phyloP scores from a whole-genome alignment of 208 protist species.

The Acanthamoeba triangularis region DNA sequence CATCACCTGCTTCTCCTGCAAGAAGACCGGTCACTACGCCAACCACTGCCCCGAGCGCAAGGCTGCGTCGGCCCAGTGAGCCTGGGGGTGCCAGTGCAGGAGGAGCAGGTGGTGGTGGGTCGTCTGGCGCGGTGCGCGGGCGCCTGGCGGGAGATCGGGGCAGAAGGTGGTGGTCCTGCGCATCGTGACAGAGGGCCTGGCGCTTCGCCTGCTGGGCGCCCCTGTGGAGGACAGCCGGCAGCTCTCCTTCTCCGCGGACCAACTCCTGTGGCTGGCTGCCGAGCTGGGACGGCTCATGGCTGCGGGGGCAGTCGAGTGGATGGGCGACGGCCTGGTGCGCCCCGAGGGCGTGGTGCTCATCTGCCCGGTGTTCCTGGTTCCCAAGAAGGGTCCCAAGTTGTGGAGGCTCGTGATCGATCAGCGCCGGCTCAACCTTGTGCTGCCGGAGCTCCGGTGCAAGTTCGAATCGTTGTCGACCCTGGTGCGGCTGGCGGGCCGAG shows the following conservation, averaged over 20 bases:
- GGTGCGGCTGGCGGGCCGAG: neutral
- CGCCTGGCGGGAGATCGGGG: neutral
- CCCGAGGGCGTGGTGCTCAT: neutral
- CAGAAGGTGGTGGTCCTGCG: neutral
- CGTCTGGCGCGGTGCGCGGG: neutral
- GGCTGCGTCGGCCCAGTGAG: neutral
- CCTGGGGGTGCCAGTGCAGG: neutral
- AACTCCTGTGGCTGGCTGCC: neutral
- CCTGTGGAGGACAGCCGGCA: neutral
- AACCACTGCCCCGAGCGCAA: too few species aligned
- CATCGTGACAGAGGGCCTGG: neutral
- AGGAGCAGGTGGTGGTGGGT: neutral
- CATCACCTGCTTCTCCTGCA: too few species aligned
- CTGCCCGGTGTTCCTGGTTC: conserved; percentile 17
- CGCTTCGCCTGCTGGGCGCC: neutral
- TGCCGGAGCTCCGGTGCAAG: neutral
- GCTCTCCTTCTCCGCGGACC: neutral
- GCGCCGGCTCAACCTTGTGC: neutral
- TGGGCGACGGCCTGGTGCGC: neutral
- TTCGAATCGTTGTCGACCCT: neutral
- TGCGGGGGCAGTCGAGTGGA: neutral
- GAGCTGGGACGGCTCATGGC: neutral
- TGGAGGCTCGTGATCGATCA: conserved; percentile 44
- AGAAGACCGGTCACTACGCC: too few species aligned
- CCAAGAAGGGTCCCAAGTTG: conserved; percentile 11